Conservation (phyloP, 2,329 filamentous ascomycete genomes). For the Paecilomyces sp. region DNA sequence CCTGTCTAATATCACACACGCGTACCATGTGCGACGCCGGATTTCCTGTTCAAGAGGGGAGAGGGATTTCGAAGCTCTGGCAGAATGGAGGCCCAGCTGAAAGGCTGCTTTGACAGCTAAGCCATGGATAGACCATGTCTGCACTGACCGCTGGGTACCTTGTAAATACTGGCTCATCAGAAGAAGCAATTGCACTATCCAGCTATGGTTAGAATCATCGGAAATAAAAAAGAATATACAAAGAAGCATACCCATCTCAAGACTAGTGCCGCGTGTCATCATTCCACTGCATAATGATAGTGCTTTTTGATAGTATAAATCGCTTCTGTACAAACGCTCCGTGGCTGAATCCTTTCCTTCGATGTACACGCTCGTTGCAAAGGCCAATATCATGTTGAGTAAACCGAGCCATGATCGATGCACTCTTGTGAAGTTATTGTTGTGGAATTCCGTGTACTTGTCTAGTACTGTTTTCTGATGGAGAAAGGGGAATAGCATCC, state of each 20-base stretch:
- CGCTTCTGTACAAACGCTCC: slow-evolving; percentile 7
- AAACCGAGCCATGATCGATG: slow-evolving; percentile 22
- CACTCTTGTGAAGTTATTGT: slow-evolving; percentile 14
- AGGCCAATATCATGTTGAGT: slow-evolving; percentile 22
- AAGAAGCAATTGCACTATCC: slow-evolving; percentile 43
- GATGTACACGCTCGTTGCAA: slow-evolving; percentile 13
- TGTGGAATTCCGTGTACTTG: not conserved
- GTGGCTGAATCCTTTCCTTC: slow-evolving; percentile 6
- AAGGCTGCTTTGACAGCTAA: slow-evolving; percentile 46
- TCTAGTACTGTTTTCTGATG: not conserved
- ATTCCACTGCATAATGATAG: slow-evolving; percentile 13
- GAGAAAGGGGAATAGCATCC: not conserved
- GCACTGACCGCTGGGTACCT: slow-evolving; percentile 46
- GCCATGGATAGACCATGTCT: slow-evolving; percentile 50
- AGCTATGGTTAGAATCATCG: not conserved
- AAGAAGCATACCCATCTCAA: slow-evolving; percentile 14
- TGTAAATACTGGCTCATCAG: slow-evolving; percentile 47
- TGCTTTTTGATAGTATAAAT: slow-evolving; percentile 14
- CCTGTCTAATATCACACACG: slow-evolving; percentile 42
- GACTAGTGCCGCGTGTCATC: slow-evolving; percentile 11
- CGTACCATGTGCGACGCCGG: slow-evolving; percentile 44
- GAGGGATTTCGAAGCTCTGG: slow-evolving; percentile 27
- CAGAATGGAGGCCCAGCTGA: slow-evolving; percentile 47
- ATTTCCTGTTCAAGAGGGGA: slow-evolving; percentile 39
- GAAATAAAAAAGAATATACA: not conserved